Evolutionary conservation across 2,329 filamentous ascomycete genomes (phyloP).

Genomic region (Lasiodiplodia citricola): DNA sequence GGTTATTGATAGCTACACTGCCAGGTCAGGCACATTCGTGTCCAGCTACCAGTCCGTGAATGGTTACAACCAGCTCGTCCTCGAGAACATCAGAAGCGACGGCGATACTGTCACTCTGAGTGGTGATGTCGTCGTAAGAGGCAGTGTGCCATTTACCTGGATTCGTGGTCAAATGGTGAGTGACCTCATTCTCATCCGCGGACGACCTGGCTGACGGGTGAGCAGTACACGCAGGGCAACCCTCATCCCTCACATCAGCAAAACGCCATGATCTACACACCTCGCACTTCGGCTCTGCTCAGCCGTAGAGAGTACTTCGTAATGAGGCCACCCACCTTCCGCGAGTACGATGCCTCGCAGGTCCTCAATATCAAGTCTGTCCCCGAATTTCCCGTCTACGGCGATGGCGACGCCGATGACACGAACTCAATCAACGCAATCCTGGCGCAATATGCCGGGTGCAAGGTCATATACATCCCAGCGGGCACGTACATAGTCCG

Average conservation of each 20-base stretch:
- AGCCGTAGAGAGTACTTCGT: slow-evolving; percentile 8
- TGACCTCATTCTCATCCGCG: no score
- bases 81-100: slow-evolving; percentile 23
- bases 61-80: slow-evolving; percentile 18
- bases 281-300: background rate
- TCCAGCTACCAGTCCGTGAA: slow-evolving; percentile 4
- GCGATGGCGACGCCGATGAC: slow-evolving; percentile 24
- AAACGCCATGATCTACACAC: background rate
- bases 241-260: background rate
- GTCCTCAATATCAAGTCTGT: slow-evolving; percentile 26
- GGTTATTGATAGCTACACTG: slow-evolving; percentile 6
- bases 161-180: slow-evolving; percentile 5
- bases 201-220: background rate
- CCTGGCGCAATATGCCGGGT: slow-evolving; percentile 12
- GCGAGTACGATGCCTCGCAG: slow-evolving; percentile 15
- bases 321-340: slow-evolving; percentile 24
- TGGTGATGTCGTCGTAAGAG: background rate
- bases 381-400: background rate
- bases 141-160: slow-evolving; percentile 20
- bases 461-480: slow-evolving; percentile 28
- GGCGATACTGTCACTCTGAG: slow-evolving; percentile 5
- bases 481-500: slow-evolving; percentile 32
- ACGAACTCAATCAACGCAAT: slow-evolving; percentile 23
- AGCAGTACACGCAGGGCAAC: slow-evolving; percentile 1
- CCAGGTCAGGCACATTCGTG: slow-evolving; percentile 2